A percentile compares a stretch with the other conserved stretches of the same genome.
Evolutionary conservation across 108 stramenopile species (phyloP).

Genomic region (Pinguiococcus pyrenoidosus): DNA sequence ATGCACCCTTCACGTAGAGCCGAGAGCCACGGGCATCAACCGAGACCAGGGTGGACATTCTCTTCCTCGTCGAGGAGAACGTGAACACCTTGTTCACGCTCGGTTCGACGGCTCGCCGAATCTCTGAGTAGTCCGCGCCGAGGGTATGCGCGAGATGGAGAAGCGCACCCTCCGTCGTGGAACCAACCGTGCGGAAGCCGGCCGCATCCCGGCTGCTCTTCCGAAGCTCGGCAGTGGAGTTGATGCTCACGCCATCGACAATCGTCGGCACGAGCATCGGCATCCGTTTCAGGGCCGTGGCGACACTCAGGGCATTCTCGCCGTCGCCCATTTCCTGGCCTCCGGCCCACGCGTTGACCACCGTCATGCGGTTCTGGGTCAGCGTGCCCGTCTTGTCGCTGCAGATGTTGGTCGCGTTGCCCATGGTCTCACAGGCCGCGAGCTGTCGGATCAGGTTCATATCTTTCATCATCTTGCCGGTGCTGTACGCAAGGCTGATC

Average conservation of each 20-base stretch:
- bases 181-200: constrained; percentile 53
- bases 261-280: background rate
- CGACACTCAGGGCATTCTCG: background rate
- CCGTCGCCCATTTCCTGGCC: background rate
- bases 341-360: constrained; percentile 17
- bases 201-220: constrained; percentile 6
- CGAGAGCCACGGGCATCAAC: constrained; percentile 1
- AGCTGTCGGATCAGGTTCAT: constrained; percentile 51
- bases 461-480: constrained; percentile 75
- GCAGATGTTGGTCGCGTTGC: constrained; percentile 82
- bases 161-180: constrained; percentile 86
- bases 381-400: constrained; percentile 97
- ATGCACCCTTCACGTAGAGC: constrained; percentile 16
- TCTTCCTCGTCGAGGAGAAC: constrained; percentile 57
- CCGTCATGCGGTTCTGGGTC: constrained; percentile 97
- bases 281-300: background rate
- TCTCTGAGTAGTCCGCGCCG: constrained; percentile 12
- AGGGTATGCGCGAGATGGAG: constrained; percentile 32
- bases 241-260: constrained; percentile 29
- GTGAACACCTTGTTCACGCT: constrained; percentile 8
- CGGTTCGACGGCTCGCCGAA: constrained; percentile 1
- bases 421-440: constrained; percentile 89
- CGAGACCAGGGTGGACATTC: constrained; percentile 15
- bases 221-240: constrained; percentile 28
- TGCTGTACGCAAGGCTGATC: constrained; percentile 80